Percentiles rank a stretch among this genome's conserved stretches.
phyloP scores from a whole-genome alignment of 2,329 filamentous ascomycete genomes.

The Chaetomium strumarium region DNA sequence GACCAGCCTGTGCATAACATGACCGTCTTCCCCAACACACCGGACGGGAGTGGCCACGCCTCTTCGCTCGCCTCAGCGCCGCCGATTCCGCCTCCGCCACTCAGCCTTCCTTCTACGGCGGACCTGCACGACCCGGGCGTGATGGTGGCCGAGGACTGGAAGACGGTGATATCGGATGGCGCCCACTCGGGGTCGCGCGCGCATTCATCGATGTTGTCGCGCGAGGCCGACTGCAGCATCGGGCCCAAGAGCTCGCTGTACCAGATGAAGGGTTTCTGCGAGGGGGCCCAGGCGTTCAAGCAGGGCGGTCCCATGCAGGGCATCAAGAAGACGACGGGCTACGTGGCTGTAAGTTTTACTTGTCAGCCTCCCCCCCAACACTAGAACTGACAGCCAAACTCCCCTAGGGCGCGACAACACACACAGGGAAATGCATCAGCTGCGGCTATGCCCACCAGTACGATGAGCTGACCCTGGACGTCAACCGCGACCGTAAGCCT shows the following conservation, averaged over 20 bases:
- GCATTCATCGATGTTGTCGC: slow-evolving; percentile 1
- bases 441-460: slow-evolving; percentile 1
- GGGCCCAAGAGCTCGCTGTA: slow-evolving; percentile 45
- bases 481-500: slow-evolving; percentile 41
- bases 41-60: background rate
- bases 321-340: slow-evolving; percentile 36
- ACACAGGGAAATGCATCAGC: background rate
- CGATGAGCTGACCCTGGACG: slow-evolving; percentile 32
- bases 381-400: background rate
- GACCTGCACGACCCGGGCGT: background rate
- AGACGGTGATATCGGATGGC: slow-evolving; percentile 6
- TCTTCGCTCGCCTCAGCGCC: background rate
- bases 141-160: background rate
- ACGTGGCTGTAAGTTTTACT: background rate
- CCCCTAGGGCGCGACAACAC: background rate
- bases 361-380: background rate
- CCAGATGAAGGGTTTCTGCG: slow-evolving; percentile 49
- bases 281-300: slow-evolving; percentile 35
- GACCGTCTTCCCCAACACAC: background rate
- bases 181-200: background rate
- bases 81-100: background rate
- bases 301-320: slow-evolving; percentile 39
- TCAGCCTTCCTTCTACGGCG: background rate
- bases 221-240: slow-evolving; percentile 38
- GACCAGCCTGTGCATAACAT: background rate